Percentiles rank a stretch among this genome's conserved stretches.
Evolutionary conservation across 2,329 filamentous ascomycete genomes (phyloP).

Genomic region (Calonectria multiphialidica): DNA sequence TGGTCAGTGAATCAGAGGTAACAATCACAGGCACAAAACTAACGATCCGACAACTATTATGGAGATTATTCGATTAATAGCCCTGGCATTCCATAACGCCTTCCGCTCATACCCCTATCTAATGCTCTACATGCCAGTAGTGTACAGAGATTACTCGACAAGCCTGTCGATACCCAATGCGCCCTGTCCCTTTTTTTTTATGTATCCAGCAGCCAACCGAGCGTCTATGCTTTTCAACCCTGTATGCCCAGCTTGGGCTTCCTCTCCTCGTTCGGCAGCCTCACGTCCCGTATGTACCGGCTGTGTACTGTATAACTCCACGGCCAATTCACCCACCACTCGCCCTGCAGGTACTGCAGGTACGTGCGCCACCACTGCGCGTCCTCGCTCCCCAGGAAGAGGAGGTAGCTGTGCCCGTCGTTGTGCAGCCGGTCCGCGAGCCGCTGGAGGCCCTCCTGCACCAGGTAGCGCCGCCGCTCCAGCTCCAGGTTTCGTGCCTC

Average conservation of each 20-base stretch:
- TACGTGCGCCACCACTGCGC: constrained; percentile 23
- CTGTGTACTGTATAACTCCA: constrained; percentile 24
- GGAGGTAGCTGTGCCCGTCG: constrained; percentile 13
- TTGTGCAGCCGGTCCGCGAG: constrained; percentile 12
- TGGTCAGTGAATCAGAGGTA: neutral
- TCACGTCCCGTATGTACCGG: constrained; percentile 6
- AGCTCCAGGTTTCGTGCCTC: constrained; percentile 11
- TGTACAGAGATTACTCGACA: neutral
- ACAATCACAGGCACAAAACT: neutral
- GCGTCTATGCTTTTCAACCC: neutral
- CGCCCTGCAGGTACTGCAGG: constrained; percentile 14
- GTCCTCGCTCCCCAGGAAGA: constrained; percentile 22
- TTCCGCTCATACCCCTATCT: neutral
- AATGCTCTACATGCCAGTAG: neutral
- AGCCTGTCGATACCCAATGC: neutral
- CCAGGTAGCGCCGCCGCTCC: constrained; percentile 5
- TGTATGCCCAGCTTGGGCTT: constrained; percentile 7
- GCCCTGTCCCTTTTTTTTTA: neutral
- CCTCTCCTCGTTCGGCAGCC: constrained; percentile 1
- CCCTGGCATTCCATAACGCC: neutral
- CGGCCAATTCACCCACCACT: constrained; percentile 19
- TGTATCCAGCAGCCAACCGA: neutral
- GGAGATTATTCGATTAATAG: neutral
- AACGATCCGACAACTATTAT: neutral
- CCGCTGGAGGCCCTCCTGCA: neutral